Conservation (phyloP, 345 rosid species). For the Pugionium cornutum region DNA sequence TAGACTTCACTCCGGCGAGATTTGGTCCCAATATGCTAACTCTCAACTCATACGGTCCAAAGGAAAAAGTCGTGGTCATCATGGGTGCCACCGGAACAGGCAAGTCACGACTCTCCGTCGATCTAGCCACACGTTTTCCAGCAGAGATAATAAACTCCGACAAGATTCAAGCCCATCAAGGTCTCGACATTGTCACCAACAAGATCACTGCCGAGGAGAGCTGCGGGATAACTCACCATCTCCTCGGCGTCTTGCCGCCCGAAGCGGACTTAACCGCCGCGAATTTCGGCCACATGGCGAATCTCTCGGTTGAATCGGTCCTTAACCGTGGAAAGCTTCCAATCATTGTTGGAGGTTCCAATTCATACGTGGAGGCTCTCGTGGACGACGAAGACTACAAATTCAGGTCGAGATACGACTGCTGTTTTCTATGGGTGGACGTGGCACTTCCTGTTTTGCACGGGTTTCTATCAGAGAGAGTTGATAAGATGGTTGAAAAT, state of each 20-base stretch:
- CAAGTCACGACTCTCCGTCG: slow-evolving; percentile 73
- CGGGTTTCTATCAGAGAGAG: slow-evolving; percentile 52
- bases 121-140: slow-evolving; percentile 60
- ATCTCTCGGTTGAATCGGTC: slow-evolving; percentile 44
- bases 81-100: slow-evolving; percentile 82
- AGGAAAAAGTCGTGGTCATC: slow-evolving; percentile 59
- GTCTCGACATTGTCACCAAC: slow-evolving; percentile 67
- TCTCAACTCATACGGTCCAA: slow-evolving; percentile 42
- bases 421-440: slow-evolving; percentile 64
- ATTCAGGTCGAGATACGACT: slow-evolving; percentile 57
- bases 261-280: slow-evolving; percentile 53
- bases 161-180: slow-evolving; percentile 68
- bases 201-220: slow-evolving; percentile 62
- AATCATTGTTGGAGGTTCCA: slow-evolving; percentile 78
- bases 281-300: slow-evolving; percentile 55
- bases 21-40: slow-evolving; percentile 38
- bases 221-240: slow-evolving; percentile 66
- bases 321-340: slow-evolving; percentile 53
- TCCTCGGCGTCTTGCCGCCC: slow-evolving; percentile 54
- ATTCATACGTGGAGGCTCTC: slow-evolving; percentile 67
- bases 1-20: slow-evolving; percentile 36
- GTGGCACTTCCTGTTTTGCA: slow-evolving; percentile 56
- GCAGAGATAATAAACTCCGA: slow-evolving; percentile 78
- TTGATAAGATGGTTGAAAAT: slow-evolving; percentile 59
- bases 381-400: slow-evolving; percentile 45